A percentile compares a stretch with the other conserved stretches of the same genome.
These are phyloP conservation scores for Ogataea kodamae DNA, from an alignment of 805 yeast species.

Conservation along the genomic window DNA sequence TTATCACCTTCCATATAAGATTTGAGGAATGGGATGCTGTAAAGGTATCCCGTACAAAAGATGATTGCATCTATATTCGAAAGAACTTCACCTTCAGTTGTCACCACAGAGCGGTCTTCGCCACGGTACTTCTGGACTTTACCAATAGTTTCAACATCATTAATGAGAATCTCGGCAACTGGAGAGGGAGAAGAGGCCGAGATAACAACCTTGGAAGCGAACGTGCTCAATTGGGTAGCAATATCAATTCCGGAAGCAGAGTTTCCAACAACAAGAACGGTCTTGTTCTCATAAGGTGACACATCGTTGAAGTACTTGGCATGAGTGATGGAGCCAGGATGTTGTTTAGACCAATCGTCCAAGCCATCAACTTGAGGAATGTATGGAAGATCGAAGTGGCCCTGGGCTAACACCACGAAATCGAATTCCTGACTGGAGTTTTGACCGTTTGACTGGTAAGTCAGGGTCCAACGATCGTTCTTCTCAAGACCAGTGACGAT, in stretches of 20 bases:
- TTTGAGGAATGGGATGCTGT: constrained; percentile 60
- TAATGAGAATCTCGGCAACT: constrained; percentile 27
- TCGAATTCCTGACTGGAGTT: constrained; percentile 22
- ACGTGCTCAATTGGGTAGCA: constrained; percentile 32
- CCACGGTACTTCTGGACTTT: constrained; percentile 26
- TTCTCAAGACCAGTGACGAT: constrained; percentile 38
- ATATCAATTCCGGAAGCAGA: constrained; percentile 74
- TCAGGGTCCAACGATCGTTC: constrained; percentile 27
- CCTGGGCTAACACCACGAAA: constrained; percentile 42
- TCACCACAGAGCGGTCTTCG: constrained; percentile 34
- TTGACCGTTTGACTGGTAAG: constrained; percentile 3
- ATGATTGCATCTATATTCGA: constrained; percentile 52
- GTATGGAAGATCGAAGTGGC: constrained; percentile 46
- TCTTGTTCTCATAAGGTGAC: constrained; percentile 32
- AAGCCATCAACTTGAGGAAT: constrained; percentile 44
- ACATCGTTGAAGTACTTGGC: constrained; percentile 41
- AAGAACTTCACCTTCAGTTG: constrained; percentile 47
- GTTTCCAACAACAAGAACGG: constrained; percentile 38
- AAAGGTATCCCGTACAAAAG: constrained; percentile 74
- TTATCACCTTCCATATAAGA: constrained; percentile 26
- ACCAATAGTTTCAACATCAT: constrained; percentile 26
- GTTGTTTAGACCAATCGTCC: constrained; percentile 30
- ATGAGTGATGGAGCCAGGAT: constrained; percentile 37
- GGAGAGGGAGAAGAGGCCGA: constrained; percentile 31
- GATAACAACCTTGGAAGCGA: constrained; percentile 28